Percentiles rank a stretch among this genome's conserved stretches.
These are phyloP conservation scores for Scutellaria galericulata DNA, from an alignment of 257 asterid genomes.

Conservation along the genomic window DNA sequence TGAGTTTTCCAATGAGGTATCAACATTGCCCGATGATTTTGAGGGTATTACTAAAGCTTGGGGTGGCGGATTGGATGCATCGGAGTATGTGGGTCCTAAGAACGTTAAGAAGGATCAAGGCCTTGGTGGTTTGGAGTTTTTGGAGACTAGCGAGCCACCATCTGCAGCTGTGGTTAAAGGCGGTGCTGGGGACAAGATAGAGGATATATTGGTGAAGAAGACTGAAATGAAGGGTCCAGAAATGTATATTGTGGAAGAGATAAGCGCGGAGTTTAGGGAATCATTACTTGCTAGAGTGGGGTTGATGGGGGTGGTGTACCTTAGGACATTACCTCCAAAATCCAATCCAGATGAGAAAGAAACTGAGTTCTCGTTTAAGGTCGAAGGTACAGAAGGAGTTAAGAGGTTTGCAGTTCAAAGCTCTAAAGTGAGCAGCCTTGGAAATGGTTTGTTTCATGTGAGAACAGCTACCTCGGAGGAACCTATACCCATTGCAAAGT, in stretches of 20 bases:
- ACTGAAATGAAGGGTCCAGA: constrained; percentile 95
- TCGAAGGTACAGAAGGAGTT: constrained; percentile 73
- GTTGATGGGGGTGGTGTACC: constrained; percentile 70
- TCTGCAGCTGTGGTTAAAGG: constrained; percentile 56
- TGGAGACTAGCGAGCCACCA: constrained; percentile 82
- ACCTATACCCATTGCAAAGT: constrained; percentile 77
- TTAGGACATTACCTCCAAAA: constrained; percentile 73
- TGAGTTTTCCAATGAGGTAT: constrained; percentile 77
- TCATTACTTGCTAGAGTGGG: constrained; percentile 92
- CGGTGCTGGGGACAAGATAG: constrained; percentile 70
- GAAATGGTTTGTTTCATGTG: constrained; percentile 80
- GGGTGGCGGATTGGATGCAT: constrained; percentile 99
- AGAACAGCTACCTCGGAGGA: constrained; percentile 76
- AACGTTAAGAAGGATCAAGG: constrained; percentile 79
- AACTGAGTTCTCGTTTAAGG: constrained; percentile 92
- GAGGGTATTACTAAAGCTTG: constrained; percentile 95
- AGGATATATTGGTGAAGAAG: constrained; percentile 82
- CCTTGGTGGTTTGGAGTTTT: constrained; percentile 93
- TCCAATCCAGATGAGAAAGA: constrained; percentile 61
- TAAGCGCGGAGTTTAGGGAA: constrained; percentile 89
- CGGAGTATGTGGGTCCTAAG: constrained; percentile 86
- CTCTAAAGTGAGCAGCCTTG: constrained; percentile 83
- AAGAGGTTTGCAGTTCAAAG: constrained; percentile 83
- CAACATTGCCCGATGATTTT: constrained; percentile 86
- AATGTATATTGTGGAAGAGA: constrained; percentile 86